A percentile compares a stretch with the other conserved stretches of the same genome.
Conservation (phyloP, 2,329 filamentous ascomycete species). For the Apiospora sp. region DNA sequence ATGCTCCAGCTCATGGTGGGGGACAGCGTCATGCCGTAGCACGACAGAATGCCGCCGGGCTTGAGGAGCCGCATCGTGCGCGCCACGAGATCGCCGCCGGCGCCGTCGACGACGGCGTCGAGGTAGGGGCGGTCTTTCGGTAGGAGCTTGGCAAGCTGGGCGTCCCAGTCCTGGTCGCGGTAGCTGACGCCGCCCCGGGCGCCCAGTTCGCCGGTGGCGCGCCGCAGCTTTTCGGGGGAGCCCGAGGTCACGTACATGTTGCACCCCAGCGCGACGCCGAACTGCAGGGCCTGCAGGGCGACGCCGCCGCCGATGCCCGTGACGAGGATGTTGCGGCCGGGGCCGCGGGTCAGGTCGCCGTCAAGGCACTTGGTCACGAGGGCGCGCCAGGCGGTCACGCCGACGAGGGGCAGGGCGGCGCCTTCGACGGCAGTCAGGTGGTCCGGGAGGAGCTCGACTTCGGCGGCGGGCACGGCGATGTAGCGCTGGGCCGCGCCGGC, state of each 20-base stretch:
- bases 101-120: slow-evolving; percentile 90
- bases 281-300: slow-evolving; percentile 81
- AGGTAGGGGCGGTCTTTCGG: slow-evolving; percentile 71
- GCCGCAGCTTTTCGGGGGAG: slow-evolving; percentile 76
- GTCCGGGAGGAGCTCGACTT: slow-evolving; percentile 78
- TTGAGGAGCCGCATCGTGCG: slow-evolving; percentile 75
- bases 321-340: slow-evolving; percentile 79
- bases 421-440: slow-evolving; percentile 79
- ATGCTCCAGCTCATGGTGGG: slow-evolving; percentile 90
- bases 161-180: slow-evolving; percentile 81
- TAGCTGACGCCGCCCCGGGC: slow-evolving; percentile 86
- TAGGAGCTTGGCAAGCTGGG: slow-evolving; percentile 70
- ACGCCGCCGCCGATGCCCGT: slow-evolving; percentile 96
- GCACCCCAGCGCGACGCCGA: slow-evolving; percentile 77
- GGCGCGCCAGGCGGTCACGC: slow-evolving; percentile 88
- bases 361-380: slow-evolving; percentile 71
- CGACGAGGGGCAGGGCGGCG: slow-evolving; percentile 84
- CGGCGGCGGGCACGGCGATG: slow-evolving; percentile 70
- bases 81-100: slow-evolving; percentile 83
- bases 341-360: slow-evolving; percentile 60
- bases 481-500: slow-evolving; percentile 80
- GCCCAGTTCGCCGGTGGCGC: slow-evolving; percentile 68
- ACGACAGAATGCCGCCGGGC: slow-evolving; percentile 81
- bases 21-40: slow-evolving; percentile 89
- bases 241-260: slow-evolving; percentile 85